Percentiles rank a stretch among this genome's conserved stretches.
These are phyloP conservation scores for Cucurbitaria berberidis DNA, from an alignment of 2,329 filamentous ascomycete species.

Conservation along the genomic window DNA sequence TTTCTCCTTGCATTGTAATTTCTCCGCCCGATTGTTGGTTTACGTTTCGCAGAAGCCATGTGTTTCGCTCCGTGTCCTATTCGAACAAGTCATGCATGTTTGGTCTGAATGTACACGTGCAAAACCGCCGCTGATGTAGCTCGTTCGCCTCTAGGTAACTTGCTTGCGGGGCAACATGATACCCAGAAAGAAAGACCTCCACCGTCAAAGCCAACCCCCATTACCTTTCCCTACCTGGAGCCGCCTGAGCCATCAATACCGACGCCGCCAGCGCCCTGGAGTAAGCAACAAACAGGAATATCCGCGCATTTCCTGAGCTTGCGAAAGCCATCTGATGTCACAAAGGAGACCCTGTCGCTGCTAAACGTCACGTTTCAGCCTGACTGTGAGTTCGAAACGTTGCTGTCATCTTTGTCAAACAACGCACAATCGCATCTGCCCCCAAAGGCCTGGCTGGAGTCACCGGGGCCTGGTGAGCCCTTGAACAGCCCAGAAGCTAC, in stretches of 20 bases:
- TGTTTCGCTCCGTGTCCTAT: constrained; percentile 27
- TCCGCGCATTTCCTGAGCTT: constrained; percentile 52
- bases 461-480: constrained; percentile 36
- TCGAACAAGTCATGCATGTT: constrained; percentile 34
- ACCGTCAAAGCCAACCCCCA: constrained; percentile 56
- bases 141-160: constrained; percentile 33
- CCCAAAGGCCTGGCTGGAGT: constrained; percentile 43
- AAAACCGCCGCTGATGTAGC: constrained; percentile 38
- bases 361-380: constrained; percentile 52
- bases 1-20: too few relatives aligned
- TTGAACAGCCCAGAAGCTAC: constrained; percentile 29
- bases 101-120: constrained; percentile 36
- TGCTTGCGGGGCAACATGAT: constrained; percentile 50
- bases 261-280: constrained; percentile 40
- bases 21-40: neutral
- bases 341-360: constrained; percentile 46
- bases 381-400: constrained; percentile 48
- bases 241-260: constrained; percentile 42
- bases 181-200: constrained; percentile 52
- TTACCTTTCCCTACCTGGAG: constrained; percentile 59
- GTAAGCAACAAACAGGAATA: constrained; percentile 49
- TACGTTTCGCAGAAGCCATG: constrained; percentile 8
- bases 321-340: constrained; percentile 52
- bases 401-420: constrained; percentile 42
- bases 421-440: constrained; percentile 49